Conservation (phyloP, 2,329 filamentous ascomycete species). For the Polytolypa hystricis region DNA sequence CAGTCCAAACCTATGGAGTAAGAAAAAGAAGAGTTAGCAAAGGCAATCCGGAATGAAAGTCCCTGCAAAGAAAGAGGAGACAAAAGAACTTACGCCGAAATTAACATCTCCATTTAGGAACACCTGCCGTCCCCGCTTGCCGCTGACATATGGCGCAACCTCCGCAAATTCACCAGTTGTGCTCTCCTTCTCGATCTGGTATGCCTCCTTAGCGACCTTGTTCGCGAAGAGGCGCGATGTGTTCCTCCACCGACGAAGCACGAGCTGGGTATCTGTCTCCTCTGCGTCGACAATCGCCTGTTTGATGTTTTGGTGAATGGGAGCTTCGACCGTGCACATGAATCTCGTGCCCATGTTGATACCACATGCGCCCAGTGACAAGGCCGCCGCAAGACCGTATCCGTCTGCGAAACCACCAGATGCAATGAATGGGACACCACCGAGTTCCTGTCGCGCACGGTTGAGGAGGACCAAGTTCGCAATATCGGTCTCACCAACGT, state of each 20-base stretch:
- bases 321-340: slow-evolving; percentile 90
- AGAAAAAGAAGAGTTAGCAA: slow-evolving; percentile 2
- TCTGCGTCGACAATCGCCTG: slow-evolving; percentile 76
- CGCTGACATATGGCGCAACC: slow-evolving; percentile 76
- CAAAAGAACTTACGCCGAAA: slow-evolving; percentile 57
- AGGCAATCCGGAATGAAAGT: not conserved
- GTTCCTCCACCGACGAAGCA: slow-evolving; percentile 86
- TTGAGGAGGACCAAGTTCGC: slow-evolving; percentile 57
- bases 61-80: not conserved
- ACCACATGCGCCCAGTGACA: slow-evolving; percentile 81
- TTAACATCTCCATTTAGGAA: slow-evolving; percentile 87
- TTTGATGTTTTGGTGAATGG: slow-evolving; percentile 90
- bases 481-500: slow-evolving; percentile 44
- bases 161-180: slow-evolving; percentile 79
- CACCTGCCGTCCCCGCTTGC: slow-evolving; percentile 80
- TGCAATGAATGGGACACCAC: slow-evolving; percentile 75
- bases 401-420: slow-evolving; percentile 94
- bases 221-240: slow-evolving; percentile 83
- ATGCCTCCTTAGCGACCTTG: slow-evolving; percentile 69
- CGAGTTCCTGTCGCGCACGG: slow-evolving; percentile 70
- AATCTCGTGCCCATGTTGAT: slow-evolving; percentile 99
- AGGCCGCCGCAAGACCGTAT: slow-evolving; percentile 78
- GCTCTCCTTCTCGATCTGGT: slow-evolving; percentile 75
- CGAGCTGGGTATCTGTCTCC: slow-evolving; percentile 82
- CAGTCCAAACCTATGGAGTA: slow-evolving; percentile 76